Conservation (phyloP, 202 grass and related monocot genomes). For the Digitaria exilis region DNA sequence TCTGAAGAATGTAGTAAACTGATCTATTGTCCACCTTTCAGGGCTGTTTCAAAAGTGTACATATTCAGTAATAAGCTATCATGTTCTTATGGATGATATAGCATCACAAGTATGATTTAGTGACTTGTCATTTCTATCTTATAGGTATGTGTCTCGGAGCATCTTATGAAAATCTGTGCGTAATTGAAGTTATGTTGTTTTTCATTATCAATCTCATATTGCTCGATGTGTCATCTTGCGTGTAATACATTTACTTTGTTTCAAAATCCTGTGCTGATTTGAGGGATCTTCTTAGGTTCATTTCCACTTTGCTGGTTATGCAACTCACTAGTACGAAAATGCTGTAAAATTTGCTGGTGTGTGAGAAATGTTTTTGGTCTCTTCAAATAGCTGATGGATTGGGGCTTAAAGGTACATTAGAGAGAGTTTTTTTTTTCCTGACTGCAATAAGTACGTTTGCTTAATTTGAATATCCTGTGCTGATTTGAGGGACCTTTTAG, state of each 20-base stretch:
- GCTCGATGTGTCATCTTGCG: neutral
- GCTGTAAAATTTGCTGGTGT: neutral
- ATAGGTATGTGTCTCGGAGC: conserved; percentile 8
- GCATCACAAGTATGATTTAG: neutral
- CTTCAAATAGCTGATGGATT: too few species aligned
- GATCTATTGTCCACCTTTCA: conserved; percentile 17
- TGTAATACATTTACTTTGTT: neutral
- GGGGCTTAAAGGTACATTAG: too few species aligned
- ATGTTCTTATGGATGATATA: conserved; percentile 28
- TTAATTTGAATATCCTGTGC: too few species aligned
- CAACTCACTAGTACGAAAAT: neutral
- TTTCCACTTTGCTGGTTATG: conserved; percentile 17
- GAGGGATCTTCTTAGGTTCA: neutral
- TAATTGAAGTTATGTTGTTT: neutral
- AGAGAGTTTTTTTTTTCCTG: too few species aligned
- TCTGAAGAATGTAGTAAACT: conserved; percentile 50
- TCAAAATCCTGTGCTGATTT: neutral
- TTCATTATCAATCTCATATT: neutral
- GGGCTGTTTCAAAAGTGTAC: conserved; percentile 26
- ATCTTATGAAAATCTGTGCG: conserved; percentile 24
- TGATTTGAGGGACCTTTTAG: too few species aligned
- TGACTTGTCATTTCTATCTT: conserved; percentile 19
- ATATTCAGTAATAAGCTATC: conserved; percentile 31
- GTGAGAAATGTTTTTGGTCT: neutral
- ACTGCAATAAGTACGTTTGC: too few species aligned